Evolutionary conservation across 78 protist species (phyloP), one percentile per base, ranked within the genome.

Genomic region (Emiliania huxleyi): DNA sequence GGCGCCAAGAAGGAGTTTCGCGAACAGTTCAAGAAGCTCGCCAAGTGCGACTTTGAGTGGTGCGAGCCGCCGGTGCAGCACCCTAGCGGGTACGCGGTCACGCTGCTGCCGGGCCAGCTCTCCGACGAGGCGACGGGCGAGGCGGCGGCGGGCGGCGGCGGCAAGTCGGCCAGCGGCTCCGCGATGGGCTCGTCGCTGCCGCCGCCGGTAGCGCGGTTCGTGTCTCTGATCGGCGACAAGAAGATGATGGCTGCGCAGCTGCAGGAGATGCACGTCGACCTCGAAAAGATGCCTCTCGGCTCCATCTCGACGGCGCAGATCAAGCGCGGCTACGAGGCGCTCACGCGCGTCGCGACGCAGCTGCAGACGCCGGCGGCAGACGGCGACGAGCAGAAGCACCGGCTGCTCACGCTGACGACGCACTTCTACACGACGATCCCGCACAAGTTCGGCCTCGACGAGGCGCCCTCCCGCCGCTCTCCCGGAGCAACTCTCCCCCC

Each of bases 271-370:
- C 15, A 77, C 46, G 23, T 77, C 46, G 85, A 77, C 29, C 85
- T 77, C 35, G 85, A 77, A 21, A 77, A 77, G 85, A 77, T 77
- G 85, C 85, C 85, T 19, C 85, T 77, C 15, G 85, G 85, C 46
- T 37, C 85, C 35, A 77, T 77, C 85, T 77, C 85, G 18, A 48
- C 37, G 3, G 33, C 3, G 48, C 85, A 77, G 85, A 73, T 73
- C 83, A 5, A 1, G 44, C 23, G 3, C 18, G 46, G 85, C 35
- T 77, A 77, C 23, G 85, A 1, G n/a, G 18, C 1, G 19, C 85
- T 77, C 33, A 37, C 23, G 29, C 3, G 40, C 5, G 18, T 77
- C 49, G 85, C 85, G 46, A 33, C 37, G 19, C 21, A 5, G 85
- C 85, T 77, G 18, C 23, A 77, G 85, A 0, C 25, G 25, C 85